phyloP scores from a whole-genome alignment of 495 filamentous ascomycete species.

The Aspergillus egyptiacus region DNA sequence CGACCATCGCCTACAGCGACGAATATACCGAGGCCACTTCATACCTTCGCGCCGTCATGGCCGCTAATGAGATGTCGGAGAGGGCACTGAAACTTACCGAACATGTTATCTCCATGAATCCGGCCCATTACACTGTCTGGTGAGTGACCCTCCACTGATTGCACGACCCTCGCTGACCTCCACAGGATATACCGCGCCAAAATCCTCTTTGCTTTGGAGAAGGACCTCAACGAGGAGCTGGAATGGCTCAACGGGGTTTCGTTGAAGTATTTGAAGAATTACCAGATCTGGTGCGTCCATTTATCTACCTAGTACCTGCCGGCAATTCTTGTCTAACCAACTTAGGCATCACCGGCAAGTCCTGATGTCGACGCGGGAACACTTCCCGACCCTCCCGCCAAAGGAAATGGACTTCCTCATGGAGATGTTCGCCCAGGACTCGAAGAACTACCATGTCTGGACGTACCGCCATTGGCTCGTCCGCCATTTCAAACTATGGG shows the following conservation, averaged over 20 bases:
- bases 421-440: slow-evolving; percentile 75
- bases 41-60: slow-evolving; percentile 93
- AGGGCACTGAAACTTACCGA: slow-evolving; percentile 78
- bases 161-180: neutral
- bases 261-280: slow-evolving; percentile 85
- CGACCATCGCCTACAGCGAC: slow-evolving; percentile 78
- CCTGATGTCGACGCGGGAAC: slow-evolving; percentile 54
- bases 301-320: neutral
- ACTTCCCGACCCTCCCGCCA: slow-evolving; percentile 50
- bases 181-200: slow-evolving; percentile 77
- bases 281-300: slow-evolving; percentile 74
- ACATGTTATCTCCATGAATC: slow-evolving; percentile 85
- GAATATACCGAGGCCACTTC: slow-evolving; percentile 83
- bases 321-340: no score
- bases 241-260: slow-evolving; percentile 80
- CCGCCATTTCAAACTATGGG: slow-evolving; percentile 70
- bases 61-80: slow-evolving; percentile 71
- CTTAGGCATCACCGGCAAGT: slow-evolving; percentile 83
- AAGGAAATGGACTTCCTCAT: slow-evolving; percentile 70
- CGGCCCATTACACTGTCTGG: slow-evolving; percentile 98
- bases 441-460: slow-evolving; percentile 99
- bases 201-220: slow-evolving; percentile 59
- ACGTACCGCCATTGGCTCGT: slow-evolving; percentile 92
- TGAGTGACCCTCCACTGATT: slow-evolving; percentile 24
- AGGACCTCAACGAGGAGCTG: slow-evolving; percentile 65